Base-by-base conservation (phyloP, 2,329 filamentous ascomycete species). In the Kalmusia sp. region DNA sequence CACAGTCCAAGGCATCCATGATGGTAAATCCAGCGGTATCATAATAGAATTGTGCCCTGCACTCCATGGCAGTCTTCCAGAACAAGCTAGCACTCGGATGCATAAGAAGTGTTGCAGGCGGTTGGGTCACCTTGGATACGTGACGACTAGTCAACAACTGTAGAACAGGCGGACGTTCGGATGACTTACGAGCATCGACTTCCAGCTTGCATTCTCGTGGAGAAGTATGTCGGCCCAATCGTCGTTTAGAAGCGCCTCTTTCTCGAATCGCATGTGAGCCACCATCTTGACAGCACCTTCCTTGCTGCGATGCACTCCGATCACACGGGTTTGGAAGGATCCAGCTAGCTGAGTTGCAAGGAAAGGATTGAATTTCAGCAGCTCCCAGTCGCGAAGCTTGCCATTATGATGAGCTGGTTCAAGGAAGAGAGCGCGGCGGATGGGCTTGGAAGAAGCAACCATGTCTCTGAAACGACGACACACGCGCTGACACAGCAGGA, bases 61-160 rank as follows among this genome's bases (percentile, higher is more conserved):
- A 28, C 24, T 58, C 52, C 45, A 51, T 34, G 3, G 49, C 6
- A 27, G 47, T 53, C 46, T 52, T 52, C 55, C 52, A 55, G 14
- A 58, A 55, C 30, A 58, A 19, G 31, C 55, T 58, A 12, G 55
- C 45, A 28, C 49, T 48, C 12, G 52, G 55, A 50, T 53, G 45
- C 52, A 55, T 52, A 6, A 58, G 40, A 12, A 53, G 40, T n/a
- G 52, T 55, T 12, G 49, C 55, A 21, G 52, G 55, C 27, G 52
- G 52, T 17, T 58, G 52, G n/a, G 49, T 55, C 11, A 47, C 44
- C 44, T 47, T 27, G 3, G 15, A 25, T 21, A 27, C 30, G 22
- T 1, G 9, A 33, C 3, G 8, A 7, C 17, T 12, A 4, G 44
- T 47, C 44, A 47, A 24, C 21, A 37, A 27, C 14, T 5, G 44